Evolutionary conservation across 495 filamentous ascomycete species (phyloP), one percentile per base, ranked within the genome.

Genomic region (Hypomontagnella monticulosa): DNA sequence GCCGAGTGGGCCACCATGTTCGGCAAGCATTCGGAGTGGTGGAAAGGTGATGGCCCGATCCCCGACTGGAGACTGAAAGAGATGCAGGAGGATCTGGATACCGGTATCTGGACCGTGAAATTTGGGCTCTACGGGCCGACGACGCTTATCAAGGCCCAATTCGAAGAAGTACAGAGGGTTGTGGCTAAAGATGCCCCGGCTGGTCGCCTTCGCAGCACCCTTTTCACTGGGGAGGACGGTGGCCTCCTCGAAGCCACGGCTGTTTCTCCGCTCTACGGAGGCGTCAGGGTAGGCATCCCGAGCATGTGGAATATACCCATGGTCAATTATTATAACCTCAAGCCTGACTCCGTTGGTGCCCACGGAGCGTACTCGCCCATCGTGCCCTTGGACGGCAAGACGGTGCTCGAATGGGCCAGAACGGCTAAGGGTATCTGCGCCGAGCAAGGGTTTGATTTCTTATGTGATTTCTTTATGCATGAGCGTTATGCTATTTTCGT

Each of bases 1-100:
- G 78, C 81, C 33, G 79, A 82, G 64, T 81, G 78, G 72, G 68
- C 79, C n/a, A 78, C 79, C 12, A 78, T 84, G 56, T 67, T 75
- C 30, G 80, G 81, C 33, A 70, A 77, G 44, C 71, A 78, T 11
- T 76, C 76, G 40, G 79, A 82, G 5, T 77, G 78, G 61, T 83
- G 79, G 79, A 53, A 69, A 18, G 75, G 78, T 6, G 71, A 77
- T 2, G 80, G 79, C 0, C 78, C 81, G 0, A 75, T 84, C 16
- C 80, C 81, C 0, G 76, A 80, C 36, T 81, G 77, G 76, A 66
- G 69, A 16, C 56, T 79, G 20, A 73, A 75, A 44, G 80, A 81
- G 59, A 57, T 83, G 63, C 75, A 79, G 34, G 36, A 71, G 12
- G 76, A 83, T 51, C 76, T 77, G 1, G 79, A 75, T 20, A 67